Percentiles rank a stretch among this genome's conserved stretches.
Evolutionary conservation across 768 basidiomycete species (phyloP).

Genomic region (Tylopilus plumbeoviolaceoides): DNA sequence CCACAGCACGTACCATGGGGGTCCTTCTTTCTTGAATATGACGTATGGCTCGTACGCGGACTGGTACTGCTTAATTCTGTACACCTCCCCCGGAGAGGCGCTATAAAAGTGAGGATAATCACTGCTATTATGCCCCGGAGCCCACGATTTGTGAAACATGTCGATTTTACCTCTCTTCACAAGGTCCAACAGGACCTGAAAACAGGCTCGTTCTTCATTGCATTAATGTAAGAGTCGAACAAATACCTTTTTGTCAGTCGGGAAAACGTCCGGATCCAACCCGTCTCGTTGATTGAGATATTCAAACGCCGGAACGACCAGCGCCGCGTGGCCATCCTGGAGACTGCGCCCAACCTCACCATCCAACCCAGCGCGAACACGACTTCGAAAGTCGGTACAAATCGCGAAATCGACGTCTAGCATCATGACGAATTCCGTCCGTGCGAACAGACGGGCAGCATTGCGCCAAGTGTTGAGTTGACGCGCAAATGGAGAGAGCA

Average conservation of each 20-base stretch:
- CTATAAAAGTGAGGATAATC: conserved; percentile 69
- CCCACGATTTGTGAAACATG: conserved; percentile 79
- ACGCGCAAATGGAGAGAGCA: conserved; percentile 74
- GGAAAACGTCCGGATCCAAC: conserved; percentile 54
- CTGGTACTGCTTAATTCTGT: conserved; percentile 51
- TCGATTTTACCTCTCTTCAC: conserved; percentile 52
- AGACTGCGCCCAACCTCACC: conserved; percentile 39
- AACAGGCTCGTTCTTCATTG: not conserved
- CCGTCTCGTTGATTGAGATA: conserved; percentile 65
- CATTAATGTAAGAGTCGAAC: not conserved
- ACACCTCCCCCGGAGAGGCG: conserved; percentile 62
- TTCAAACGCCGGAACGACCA: conserved; percentile 87
- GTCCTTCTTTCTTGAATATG: conserved; percentile 70
- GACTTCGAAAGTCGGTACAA: conserved; percentile 73
- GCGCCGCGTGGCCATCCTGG: conserved; percentile 56
- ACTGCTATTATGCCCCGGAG: conserved; percentile 75
- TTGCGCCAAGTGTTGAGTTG: conserved; percentile 93
- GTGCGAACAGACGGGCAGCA: conserved; percentile 76
- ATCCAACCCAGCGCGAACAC: conserved; percentile 42
- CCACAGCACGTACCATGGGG: conserved; percentile 56
- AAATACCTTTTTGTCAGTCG: conserved; percentile 60
- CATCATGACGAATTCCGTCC: conserved; percentile 86
- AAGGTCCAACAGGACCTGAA: conserved; percentile 54
- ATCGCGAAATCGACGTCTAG: conserved; percentile 86
- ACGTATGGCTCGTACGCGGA: not conserved